Evolutionary conservation across 495 filamentous ascomycete species (phyloP), one percentile per base, ranked within the genome.

Genomic region (Aspergillus affinis): DNA sequence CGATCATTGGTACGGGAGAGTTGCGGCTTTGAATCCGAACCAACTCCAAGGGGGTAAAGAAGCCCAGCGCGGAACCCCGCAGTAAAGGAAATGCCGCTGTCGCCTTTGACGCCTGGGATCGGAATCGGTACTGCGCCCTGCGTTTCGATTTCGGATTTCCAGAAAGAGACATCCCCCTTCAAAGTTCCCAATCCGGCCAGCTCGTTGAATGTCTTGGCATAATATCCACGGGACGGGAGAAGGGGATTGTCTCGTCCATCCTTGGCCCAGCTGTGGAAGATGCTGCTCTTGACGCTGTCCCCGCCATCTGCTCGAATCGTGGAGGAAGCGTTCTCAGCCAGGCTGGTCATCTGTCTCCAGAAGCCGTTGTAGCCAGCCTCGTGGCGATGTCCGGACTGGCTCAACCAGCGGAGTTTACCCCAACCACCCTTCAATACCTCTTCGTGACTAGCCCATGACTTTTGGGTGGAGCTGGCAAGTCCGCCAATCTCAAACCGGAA

Each of bases 361-460:
- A 87, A 77, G 18, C 86, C 87, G 21, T 86, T 87, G 74, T 96
- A 96, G 46, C 83, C 82, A 56, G 97, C 55, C 61, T 94, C 86
- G 68, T 96, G 89, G 55, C 72, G 83, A 61, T 89, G 83, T 32
- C 83, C 81, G 23, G 79, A 80, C 48, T 74, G 69, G 29, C 81
- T 84, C 51, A 85, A 65, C 87, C 89, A 98, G 50, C 83, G 82
- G 20, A 96, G 72, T 57, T 89, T 92, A 9, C 89, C 78, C 71
- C 84, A 87, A 9, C 84, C 92, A 20, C 92, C 92, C 62, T 86
- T 90, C n/a, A 93, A 72, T 1, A 86, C 85, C 75, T 98, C 95
- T 61, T 97, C 93, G 66, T 98, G 93, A 58, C 89, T 93, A 4
- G 94, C 90, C 87, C 90, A 97, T 15, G 85, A 82, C 68, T 97